phyloP scores from a whole-genome alignment of 2,329 filamentous ascomycete genomes.

The Ophiosphaerella narmari region DNA sequence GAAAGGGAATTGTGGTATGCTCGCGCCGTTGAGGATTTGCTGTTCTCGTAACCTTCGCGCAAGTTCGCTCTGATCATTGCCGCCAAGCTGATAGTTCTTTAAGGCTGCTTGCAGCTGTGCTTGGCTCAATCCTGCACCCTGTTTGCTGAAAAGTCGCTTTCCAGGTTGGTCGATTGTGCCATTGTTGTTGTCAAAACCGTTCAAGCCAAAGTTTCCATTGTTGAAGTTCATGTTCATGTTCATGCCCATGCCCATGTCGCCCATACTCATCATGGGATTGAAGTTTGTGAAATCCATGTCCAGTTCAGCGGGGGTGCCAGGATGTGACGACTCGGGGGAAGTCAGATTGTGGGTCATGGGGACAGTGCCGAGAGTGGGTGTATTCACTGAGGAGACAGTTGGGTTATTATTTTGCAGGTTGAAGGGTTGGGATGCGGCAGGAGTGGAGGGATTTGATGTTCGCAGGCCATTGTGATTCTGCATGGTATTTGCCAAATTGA shows the following conservation, averaged over 20 bases:
- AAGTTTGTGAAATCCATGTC: conserved; percentile 68
- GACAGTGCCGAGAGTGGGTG: conserved; percentile 83
- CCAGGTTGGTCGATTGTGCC: conserved; percentile 85
- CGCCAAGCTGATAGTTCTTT: conserved; percentile 73
- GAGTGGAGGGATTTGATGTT: conserved; percentile 84
- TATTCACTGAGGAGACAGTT: conserved; percentile 96
- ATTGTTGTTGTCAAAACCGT: conserved; percentile 44
- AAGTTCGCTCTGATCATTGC: conserved; percentile 68
- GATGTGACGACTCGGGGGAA: conserved; percentile 69
- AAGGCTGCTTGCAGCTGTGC: conserved; percentile 75
- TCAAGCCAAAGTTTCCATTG: conserved; percentile 48
- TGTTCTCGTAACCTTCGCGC: conserved; percentile 68
- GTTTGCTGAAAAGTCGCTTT: conserved; percentile 84
- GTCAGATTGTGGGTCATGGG: conserved; percentile 65
- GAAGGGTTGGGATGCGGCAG: conserved; percentile 69
- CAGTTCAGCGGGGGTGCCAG: conserved; percentile 72
- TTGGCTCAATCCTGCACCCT: conserved; percentile 71
- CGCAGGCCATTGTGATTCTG: conserved; percentile 77
- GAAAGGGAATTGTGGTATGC: conserved; percentile 47
- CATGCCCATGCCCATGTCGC: conserved; percentile 39
- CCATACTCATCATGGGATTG: conserved; percentile 42
- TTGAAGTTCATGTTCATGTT: conserved; percentile 42
- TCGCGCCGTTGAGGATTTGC: conserved; percentile 61
- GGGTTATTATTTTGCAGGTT: conserved; percentile 83
- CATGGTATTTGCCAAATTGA: conserved; percentile 74